Evolutionary conservation across 192 early-diverging fungal genomes (phyloP), one percentile per base, ranked within the genome.

Genomic region (Powellomyces hirtus): DNA sequence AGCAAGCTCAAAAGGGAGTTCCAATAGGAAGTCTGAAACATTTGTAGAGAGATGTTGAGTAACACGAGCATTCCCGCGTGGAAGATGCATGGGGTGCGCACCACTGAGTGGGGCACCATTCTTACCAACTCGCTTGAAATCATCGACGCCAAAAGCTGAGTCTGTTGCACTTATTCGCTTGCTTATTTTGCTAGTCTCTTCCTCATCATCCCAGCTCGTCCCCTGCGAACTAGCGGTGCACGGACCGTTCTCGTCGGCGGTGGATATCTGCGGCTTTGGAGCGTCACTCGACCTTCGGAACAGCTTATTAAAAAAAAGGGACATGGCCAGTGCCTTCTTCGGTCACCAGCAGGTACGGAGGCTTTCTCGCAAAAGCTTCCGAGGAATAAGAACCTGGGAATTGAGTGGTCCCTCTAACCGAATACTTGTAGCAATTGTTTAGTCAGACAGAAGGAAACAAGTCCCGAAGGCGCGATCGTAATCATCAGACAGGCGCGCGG

Each of bases 91-190:
- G 8, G 64, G 22, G 16, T 22, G n/a, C n/a, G n/a, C n/a, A n/a
- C n/a, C n/a, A n/a, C n/a, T n/a, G n/a, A n/a, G n/a, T n/a, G n/a
- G n/a, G n/a, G n/a, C n/a, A n/a, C n/a, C 10, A 26, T 26, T 53
- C 51, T 10, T 34, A 56, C 53, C 53, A 18, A 56, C 16, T 29
- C 53, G 53, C 29, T 27, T 56, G 27, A 56, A 22, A 20, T 62
- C 59, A 6, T 67, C 75, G 22, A 74, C 78, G 22, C 76, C 77
- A 73, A 80, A 81, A 8, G 82, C 82, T 27, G 79, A 81, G 57
- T 84, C 82, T 6, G 81, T 83, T 10, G 77, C 81, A 42, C 78
- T 81, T 35, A 78, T 44, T 42, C 72, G 59, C 38, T 49, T 49
- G 46, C 46, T 14, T 24, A 14, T 49, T 14, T 5, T 49, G 2